phyloP scores from a whole-genome alignment of 345 rosid species.

The Aegle marmelos region DNA sequence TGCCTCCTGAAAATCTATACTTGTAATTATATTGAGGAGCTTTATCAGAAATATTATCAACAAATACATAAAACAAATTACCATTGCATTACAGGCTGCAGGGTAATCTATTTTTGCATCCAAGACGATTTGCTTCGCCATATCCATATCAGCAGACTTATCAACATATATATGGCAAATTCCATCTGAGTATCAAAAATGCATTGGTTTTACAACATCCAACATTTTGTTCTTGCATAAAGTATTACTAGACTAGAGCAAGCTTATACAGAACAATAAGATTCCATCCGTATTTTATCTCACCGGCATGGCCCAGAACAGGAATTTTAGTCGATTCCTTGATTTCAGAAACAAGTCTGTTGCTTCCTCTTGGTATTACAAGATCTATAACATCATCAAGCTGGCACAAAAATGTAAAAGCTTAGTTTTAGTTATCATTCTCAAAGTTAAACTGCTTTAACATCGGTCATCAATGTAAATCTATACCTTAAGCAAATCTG shows the following conservation, averaged over 20 bases:
- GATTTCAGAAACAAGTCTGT: conserved; percentile 83
- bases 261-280: conserved; percentile 6
- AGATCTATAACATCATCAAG: conserved; percentile 98
- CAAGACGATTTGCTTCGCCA: conserved; percentile 75
- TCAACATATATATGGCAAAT: conserved; percentile 94
- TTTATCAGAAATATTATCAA: not conserved
- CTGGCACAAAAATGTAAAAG: conserved; percentile 44
- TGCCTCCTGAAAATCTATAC: not conserved
- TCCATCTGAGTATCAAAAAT: conserved; percentile 62
- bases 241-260: not conserved
- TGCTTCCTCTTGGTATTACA: conserved; percentile 99
- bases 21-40: not conserved
- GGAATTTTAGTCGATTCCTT: conserved; percentile 94
- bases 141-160: conserved; percentile 76
- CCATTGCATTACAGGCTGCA: conserved; percentile 98
- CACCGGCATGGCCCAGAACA: conserved; percentile 96
- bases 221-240: not conserved
- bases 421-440: conserved; percentile 11
- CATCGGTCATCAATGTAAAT: conserved; percentile 12
- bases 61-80: conserved; percentile 26
- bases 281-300: conserved; percentile 19
- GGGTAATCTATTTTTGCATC: conserved; percentile 97
- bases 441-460: not conserved
- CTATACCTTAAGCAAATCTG: conserved; percentile 85
- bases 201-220: conserved; percentile 9